Evolutionary conservation across 1,139 yeast genomes (phyloP), one percentile per base, ranked within the genome.

Genomic region (Hyphopichia pseudoburtonii): DNA sequence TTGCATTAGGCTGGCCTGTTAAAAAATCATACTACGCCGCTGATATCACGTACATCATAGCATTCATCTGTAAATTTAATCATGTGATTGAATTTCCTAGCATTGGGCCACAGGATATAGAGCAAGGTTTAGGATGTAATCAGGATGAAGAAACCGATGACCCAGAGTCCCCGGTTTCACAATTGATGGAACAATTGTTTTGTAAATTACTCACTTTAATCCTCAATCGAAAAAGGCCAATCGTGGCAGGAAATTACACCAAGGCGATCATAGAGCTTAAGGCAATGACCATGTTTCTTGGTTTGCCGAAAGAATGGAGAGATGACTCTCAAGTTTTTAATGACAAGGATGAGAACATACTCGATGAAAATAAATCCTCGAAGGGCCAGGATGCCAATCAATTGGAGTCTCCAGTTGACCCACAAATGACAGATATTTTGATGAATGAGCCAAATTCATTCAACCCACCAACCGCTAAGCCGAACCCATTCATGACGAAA

Each of bases 291-390:
- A 38, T 43, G 2, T 44, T 42, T 6, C 60, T 66, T 47, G 79
- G 80, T 0, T 53, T 71, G 23, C 79, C 80, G 1, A 48, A 43
- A 28, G 78, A 74, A 54, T 74, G 80, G 80, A 60, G 66, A 46
- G 60, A 60, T 41, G 54, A 57, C 50, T 33, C 43, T 12, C 4
- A 25, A 25, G 5, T 25, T 25, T 15, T 27, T 16, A 9, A 4
- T 12, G 12, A 25, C 7, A 17, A 25, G 12, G 12, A 27, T 27
- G 5, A 15, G 56, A 41, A 39, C 58, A 60, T 48, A 4, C 38
- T 38, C 2, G 19, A 21, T 42, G 40, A 45, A 14, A 42, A 33
- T 3, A 18, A 12, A 3, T 32, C 32, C 3, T 12, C 42, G 45
- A 24, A 29, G 35, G 12, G 12, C 15, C 48, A 52, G 24, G 44